Base-by-base conservation (phyloP, 805 yeast species). In the Pichia phayaonensis region DNA sequence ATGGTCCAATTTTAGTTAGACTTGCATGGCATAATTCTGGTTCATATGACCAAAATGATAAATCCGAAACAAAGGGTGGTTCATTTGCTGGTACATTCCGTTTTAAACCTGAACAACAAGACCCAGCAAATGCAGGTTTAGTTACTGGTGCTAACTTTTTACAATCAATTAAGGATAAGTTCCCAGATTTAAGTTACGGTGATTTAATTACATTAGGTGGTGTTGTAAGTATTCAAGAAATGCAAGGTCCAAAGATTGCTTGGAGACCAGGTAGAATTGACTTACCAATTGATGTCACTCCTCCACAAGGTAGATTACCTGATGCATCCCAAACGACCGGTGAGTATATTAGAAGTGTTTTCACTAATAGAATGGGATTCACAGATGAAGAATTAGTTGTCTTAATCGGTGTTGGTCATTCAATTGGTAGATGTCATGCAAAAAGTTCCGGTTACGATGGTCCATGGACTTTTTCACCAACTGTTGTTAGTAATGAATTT, bases 381-480 rank as follows among this genome's bases (percentile, higher is more conserved):
- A 66, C 63, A 45, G 79, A 74, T 57, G 63, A 65, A 57, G 80
- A 76, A 57, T 69, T 73, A 52, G 79, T 74, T 21, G 68, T 71
- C 42, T 60, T 76, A 46, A 64, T 73, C 41, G 80, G 80, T 39
- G 69, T 65, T 31, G 77, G 77, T 15, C 80, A 76, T 59, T 68
- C 72, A 13, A 53, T 76, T 40, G 80, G 80, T 26, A 61, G 79
- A 58, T 72, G 79, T 54, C 80, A 75, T 56, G 60, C 61, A 51
- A 64, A 74, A 56, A 78, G 81, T 54, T 79, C 89, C 22, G 95
- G 95, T 2, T 89, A 74, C 71, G 94, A 86, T 56, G 95, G 96
- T 15, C 90, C 92, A 54, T 88, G 96, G 96, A 90, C 92, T 39
- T 84, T 84, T 49, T 79, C 85, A 40, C 88, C 94, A 49, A 86